Conservation (phyloP, 208 protist genomes). For the Trypanosoma congolense region DNA sequence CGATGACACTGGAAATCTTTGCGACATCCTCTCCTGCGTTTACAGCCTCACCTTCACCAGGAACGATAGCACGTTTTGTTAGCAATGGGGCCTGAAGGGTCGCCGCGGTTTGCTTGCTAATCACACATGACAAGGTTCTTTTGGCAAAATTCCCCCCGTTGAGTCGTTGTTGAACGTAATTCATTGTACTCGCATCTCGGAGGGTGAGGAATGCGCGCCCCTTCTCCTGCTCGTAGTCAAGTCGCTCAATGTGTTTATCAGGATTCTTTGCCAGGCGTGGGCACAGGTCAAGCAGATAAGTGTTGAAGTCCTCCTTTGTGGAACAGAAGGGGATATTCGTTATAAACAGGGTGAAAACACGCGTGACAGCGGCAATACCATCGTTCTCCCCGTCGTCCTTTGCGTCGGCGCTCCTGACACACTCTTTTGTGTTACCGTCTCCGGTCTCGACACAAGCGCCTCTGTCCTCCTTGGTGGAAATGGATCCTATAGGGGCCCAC, state of each 20-base stretch:
- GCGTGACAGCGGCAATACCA: slow-evolving; percentile 12
- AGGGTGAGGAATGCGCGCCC: slow-evolving; percentile 94
- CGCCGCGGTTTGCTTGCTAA: slow-evolving; percentile 54
- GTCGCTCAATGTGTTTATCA: slow-evolving; percentile 85
- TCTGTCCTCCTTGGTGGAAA: slow-evolving; percentile 29
- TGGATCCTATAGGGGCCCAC: slow-evolving; percentile 93
- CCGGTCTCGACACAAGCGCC: slow-evolving; percentile 4
- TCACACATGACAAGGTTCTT: slow-evolving; percentile 63
- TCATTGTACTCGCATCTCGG: slow-evolving; percentile 38
- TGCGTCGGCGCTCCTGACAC: slow-evolving; percentile 10
- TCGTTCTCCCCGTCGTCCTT: slow-evolving; percentile 6
- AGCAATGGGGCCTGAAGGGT: slow-evolving; percentile 2
- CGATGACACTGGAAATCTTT: slow-evolving; percentile 17
- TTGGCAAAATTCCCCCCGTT: slow-evolving; percentile 53
- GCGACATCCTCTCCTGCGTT: slow-evolving; percentile 22
- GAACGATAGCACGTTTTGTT: background rate
- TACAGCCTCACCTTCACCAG: slow-evolving; percentile 14
- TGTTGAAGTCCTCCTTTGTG: slow-evolving; percentile 70
- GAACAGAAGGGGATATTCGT: slow-evolving; percentile 81
- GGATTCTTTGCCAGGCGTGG: slow-evolving; percentile 92
- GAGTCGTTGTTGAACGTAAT: slow-evolving; percentile 52
- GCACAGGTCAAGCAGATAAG: slow-evolving; percentile 68
- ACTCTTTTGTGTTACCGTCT: slow-evolving; percentile 1
- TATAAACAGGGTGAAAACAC: slow-evolving; percentile 81
- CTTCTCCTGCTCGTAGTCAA: slow-evolving; percentile 83